phyloP scores from a whole-genome alignment of 345 rosid species.

The Clausena lansium region DNA sequence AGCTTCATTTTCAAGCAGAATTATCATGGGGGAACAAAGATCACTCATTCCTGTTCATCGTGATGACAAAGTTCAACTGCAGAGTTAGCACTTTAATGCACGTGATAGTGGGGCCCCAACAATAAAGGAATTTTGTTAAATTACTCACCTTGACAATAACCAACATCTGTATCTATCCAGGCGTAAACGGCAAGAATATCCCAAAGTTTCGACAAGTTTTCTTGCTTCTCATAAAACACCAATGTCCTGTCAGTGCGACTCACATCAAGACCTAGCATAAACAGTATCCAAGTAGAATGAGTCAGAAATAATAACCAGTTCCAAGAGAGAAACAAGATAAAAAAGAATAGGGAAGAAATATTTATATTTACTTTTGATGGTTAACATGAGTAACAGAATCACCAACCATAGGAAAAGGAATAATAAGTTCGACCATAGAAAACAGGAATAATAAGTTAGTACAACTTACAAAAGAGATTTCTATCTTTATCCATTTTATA shows the following conservation, averaged over 20 bases:
- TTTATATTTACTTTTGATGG: background rate
- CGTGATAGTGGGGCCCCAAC: background rate
- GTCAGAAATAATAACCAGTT: background rate
- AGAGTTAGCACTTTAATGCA: conserved; percentile 3
- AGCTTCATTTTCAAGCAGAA: conserved; percentile 89
- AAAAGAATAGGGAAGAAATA: background rate
- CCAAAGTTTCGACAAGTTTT: conserved; percentile 91
- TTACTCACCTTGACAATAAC: conserved; percentile 89
- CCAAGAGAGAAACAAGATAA: background rate
- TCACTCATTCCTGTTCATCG: conserved; percentile 89
- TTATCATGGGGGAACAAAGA: conserved; percentile 98
- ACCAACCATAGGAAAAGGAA: background rate
- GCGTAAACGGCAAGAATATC: conserved; percentile 95
- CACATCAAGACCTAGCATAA: conserved; percentile 78
- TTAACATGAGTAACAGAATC: background rate
- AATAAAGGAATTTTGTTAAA: conserved; percentile 5
- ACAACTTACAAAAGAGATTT: background rate
- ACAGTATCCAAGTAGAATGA: conserved; percentile 11
- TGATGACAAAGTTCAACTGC: conserved; percentile 14
- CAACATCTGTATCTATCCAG: conserved; percentile 91
- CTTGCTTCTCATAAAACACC: conserved; percentile 85
- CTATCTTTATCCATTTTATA: background rate
- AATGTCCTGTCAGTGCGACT: conserved; percentile 87
- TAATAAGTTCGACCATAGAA: background rate
- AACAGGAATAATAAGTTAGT: background rate